These are phyloP conservation scores for Boehmeria nivea DNA, from an alignment of 306 rosid genomes.

Conservation along the genomic window DNA sequence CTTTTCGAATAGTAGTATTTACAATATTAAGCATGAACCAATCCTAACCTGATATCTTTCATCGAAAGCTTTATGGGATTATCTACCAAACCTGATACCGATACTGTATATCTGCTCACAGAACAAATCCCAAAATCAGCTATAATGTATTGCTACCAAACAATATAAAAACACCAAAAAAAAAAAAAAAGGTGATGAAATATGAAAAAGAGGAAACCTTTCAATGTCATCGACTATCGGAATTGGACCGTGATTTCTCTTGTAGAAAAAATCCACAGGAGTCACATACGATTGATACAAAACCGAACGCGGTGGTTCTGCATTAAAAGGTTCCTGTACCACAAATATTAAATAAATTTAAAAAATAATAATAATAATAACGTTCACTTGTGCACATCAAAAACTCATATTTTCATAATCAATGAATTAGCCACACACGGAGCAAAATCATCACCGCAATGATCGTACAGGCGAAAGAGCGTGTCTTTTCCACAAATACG, in stretches of 20 bases:
- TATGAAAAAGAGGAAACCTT: constrained; percentile 49
- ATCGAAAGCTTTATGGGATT: constrained; percentile 51
- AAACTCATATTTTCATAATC: not conserved
- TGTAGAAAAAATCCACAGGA: constrained; percentile 75
- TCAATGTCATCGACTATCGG: constrained; percentile 62
- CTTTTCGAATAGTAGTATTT: not conserved
- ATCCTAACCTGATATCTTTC: constrained; percentile 71
- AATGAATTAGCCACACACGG: no score
- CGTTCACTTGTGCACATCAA: not conserved
- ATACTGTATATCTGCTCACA: constrained; percentile 52
- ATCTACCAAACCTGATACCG: constrained; percentile 53
- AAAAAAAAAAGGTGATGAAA: not conserved
- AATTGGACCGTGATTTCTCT: constrained; percentile 90
- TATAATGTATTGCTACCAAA: constrained; percentile 5
- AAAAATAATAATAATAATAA: not conserved
- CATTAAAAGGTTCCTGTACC: constrained; percentile 77
- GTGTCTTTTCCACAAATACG: not conserved
- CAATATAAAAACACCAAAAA: not conserved
- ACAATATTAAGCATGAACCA: not conserved
- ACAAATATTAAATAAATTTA: not conserved
- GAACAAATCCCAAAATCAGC: constrained; percentile 19
- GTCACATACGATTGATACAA: constrained; percentile 63
- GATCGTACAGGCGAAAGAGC: not conserved
- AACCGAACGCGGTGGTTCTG: constrained; percentile 73
- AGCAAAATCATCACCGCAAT: not conserved